Evolutionary conservation across 768 basidiomycete genomes (phyloP), one percentile per base, ranked within the genome.

Genomic region (Xerocomellus amylosporus): DNA sequence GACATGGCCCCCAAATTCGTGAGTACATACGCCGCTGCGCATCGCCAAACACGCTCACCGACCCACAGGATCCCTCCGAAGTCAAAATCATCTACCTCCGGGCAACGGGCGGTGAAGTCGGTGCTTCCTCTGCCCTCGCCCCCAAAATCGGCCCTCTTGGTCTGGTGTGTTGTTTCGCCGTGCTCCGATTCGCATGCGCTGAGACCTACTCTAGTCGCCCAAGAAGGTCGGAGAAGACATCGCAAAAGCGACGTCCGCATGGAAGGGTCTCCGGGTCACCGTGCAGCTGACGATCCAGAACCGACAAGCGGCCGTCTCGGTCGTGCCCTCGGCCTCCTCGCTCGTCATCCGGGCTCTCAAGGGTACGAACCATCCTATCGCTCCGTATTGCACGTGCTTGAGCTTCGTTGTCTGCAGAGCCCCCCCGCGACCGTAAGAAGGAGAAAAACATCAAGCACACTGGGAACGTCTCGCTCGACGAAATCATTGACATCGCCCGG

Each of bases 201-300:
- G 53, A 70, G 33, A 34, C 37, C 2, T 5, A 22, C 22, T 53
- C 46, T 64, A 98, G 97, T 98, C 97, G 55, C 97, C 97, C 65
- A 99, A 99, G 82, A 98, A 98, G 81, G 97, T 99, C 76, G 97
- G 97, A 77, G 97, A 99, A 92, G 97, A 99, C 78, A 99, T 99
- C 72, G 97, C 97, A 66, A 99, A 99, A 75, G 96, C 96, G 54
- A 99, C 97, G 56, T 84, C 86, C 45, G 87, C 87, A 72, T 99
- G 97, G 97, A 99, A 99, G 77, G 97, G 97, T 79, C 92, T 98
- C 71, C 93, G 95, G 58, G 96, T 99, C 55, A 98, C 97, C 62
- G 94, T 98, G 62, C 93, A 98, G 75, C 85, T 98, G 57, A 98
- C 96, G 56, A 98, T 98, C 75, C 97, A 98, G 84, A 99, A 99